These are phyloP conservation scores for Salmacisia buchloeana DNA, from an alignment of 1,284 basidiomycete species.

Conservation along the genomic window DNA sequence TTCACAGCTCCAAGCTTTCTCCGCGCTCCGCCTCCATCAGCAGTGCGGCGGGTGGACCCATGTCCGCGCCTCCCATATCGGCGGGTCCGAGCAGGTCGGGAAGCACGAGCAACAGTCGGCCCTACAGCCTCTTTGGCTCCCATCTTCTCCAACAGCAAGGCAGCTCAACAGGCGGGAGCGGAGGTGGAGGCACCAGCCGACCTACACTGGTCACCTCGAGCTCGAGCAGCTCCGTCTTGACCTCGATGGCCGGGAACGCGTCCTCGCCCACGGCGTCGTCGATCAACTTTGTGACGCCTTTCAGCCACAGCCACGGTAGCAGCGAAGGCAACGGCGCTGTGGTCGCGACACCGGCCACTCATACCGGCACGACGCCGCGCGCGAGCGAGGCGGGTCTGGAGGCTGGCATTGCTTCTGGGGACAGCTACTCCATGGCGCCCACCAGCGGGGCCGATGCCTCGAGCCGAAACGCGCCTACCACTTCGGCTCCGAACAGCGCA, in stretches of 20 bases:
- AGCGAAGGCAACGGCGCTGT: too few relatives aligned
- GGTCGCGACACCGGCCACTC: neutral
- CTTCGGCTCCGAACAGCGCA: slow-evolving; percentile 18
- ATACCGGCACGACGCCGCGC: too few relatives aligned
- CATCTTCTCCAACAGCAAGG: neutral
- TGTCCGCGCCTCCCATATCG: neutral
- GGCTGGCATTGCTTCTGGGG: neutral
- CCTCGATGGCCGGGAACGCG: neutral
- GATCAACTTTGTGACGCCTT: too few relatives aligned
- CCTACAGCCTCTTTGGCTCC: neutral
- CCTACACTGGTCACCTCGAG: neutral
- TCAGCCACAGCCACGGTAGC: too few relatives aligned
- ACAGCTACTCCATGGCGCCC: neutral
- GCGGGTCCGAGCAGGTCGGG: too few relatives aligned
- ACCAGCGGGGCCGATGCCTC: neutral
- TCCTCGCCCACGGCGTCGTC: neutral
- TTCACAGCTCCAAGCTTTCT: neutral
- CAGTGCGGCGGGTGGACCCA: neutral
- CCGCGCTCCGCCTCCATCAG: neutral
- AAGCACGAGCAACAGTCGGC: neutral
- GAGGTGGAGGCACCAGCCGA: neutral
- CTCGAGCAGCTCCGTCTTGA: neutral
- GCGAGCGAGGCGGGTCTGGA: neutral
- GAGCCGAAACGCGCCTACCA: slow-evolving; percentile 22
- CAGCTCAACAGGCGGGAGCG: neutral